Evolutionary conservation across 352 stramenopile species (phyloP).

Genomic region (Globisporangium okanoganense): DNA sequence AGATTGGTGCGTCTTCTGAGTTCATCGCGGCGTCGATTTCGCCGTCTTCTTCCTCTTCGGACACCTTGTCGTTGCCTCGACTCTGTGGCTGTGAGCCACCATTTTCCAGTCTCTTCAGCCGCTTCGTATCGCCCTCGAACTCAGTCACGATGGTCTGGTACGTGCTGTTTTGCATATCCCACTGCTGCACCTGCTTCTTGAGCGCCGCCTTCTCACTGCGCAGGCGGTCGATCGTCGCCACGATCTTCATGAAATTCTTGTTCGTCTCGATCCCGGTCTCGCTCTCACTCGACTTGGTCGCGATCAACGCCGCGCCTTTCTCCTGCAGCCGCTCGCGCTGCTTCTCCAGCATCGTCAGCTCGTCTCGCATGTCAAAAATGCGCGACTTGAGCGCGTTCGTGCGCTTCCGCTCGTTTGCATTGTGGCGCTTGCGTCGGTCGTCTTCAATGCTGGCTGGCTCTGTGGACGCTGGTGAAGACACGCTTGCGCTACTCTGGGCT

Average conservation of each 20-base stretch:
- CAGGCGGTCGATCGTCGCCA: constrained; percentile 44
- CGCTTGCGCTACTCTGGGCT: neutral
- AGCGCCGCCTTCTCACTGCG: constrained; percentile 36
- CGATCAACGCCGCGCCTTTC: neutral
- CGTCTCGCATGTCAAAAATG: constrained; percentile 40
- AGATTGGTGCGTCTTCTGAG: constrained; percentile 28
- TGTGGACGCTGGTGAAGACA: neutral
- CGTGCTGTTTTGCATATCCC: constrained; percentile 54
- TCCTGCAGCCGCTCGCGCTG: constrained; percentile 39
- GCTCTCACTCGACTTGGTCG: neutral
- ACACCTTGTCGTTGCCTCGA: neutral
- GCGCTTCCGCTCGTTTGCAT: constrained; percentile 56
- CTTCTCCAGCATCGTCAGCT: constrained; percentile 39
- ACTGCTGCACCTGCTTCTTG: constrained; percentile 24
- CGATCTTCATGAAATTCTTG: constrained; percentile 25
- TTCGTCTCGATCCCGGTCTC: constrained; percentile 13
- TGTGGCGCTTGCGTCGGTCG: constrained; percentile 49
- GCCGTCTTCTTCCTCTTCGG: neutral
- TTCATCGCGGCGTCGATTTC: constrained; percentile 13
- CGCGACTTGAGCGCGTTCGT: constrained; percentile 52
- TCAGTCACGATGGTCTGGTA: constrained; percentile 52
- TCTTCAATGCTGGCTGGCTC: constrained; percentile 17
- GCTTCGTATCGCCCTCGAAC: constrained; percentile 12
- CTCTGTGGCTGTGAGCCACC: neutral
- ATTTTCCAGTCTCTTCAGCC: neutral